Conservation (phyloP, 306 rosid genomes). For the Bauhinia variegata region DNA sequence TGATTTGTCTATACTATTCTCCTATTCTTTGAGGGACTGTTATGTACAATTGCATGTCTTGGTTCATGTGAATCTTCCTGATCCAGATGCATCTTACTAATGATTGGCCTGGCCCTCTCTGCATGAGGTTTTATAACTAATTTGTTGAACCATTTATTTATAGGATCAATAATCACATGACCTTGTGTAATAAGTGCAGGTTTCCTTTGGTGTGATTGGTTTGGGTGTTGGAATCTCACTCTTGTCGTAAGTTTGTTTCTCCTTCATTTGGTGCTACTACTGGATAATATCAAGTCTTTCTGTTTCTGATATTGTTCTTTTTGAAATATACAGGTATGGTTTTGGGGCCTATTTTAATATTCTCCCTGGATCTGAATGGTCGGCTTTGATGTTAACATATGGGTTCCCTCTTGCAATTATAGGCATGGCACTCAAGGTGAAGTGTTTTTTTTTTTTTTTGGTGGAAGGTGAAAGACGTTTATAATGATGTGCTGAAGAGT, state of each 20-base stretch:
- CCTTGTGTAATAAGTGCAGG: slow-evolving; percentile 48
- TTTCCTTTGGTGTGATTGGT: slow-evolving; percentile 88
- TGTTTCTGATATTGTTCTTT: slow-evolving; percentile 27
- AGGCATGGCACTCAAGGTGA: slow-evolving; percentile 99
- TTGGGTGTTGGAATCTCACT: slow-evolving; percentile 75
- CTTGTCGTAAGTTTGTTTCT: slow-evolving; percentile 59
- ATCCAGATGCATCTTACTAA: background rate
- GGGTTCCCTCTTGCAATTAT: slow-evolving; percentile 98
- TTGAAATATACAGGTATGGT: slow-evolving; percentile 64
- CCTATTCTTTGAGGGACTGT: slow-evolving; percentile 3
- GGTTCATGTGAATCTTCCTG: slow-evolving; percentile 1
- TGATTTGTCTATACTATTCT: background rate
- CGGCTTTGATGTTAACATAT: slow-evolving; percentile 91
- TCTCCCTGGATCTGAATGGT: slow-evolving; percentile 98
- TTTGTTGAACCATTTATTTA: background rate
- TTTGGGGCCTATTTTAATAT: slow-evolving; percentile 93
- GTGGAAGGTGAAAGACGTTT: slow-evolving; percentile 59
- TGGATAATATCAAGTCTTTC: slow-evolving; percentile 6
- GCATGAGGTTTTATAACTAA: background rate
- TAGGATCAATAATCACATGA: background rate
- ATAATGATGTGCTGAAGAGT: slow-evolving; percentile 6
- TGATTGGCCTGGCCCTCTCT: background rate
- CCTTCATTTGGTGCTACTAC: background rate
- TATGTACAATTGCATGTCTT: background rate
- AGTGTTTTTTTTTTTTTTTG: background rate